A percentile compares a stretch with the other conserved stretches of the same genome.
These are phyloP conservation scores for Rhodotorula kratochvilovae DNA, from an alignment of 768 basidiomycete species.

Conservation along the genomic window DNA sequence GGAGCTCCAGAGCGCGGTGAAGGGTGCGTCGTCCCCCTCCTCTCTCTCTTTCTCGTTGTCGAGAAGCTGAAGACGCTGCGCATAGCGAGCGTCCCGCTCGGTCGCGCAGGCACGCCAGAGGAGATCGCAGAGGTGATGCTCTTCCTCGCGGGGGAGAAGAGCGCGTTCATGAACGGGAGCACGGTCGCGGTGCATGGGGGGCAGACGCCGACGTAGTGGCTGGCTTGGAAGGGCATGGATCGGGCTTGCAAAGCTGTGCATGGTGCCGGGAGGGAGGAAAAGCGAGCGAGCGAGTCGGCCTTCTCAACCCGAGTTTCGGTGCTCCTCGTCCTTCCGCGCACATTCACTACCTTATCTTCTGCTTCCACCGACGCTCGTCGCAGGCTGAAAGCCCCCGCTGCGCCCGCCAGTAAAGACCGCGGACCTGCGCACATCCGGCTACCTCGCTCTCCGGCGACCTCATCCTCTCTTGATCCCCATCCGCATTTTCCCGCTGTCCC, in stretches of 20 bases:
- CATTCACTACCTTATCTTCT: too few species aligned
- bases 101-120: background rate
- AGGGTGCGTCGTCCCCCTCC: background rate
- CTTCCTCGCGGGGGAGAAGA: slow-evolving; percentile 20
- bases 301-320: too few species aligned
- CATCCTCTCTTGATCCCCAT: too few species aligned
- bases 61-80: background rate
- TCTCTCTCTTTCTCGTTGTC: background rate
- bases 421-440: too few species aligned
- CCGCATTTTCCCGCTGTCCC: too few species aligned
- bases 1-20: background rate
- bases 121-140: slow-evolving; percentile 21
- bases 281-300: too few species aligned
- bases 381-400: too few species aligned
- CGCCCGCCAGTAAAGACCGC: too few species aligned
- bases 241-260: background rate
- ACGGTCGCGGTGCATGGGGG: slow-evolving; percentile 10
- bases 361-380: too few species aligned
- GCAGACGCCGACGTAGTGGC: background rate
- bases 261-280: too few species aligned
- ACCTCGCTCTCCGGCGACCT: too few species aligned
- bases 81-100: background rate
- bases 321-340: too few species aligned
- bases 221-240: background rate
- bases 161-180: slow-evolving; percentile 5